These are phyloP conservation scores for Phialocephala subalpina DNA, from an alignment of 2,329 filamentous ascomycete genomes.

Conservation along the genomic window DNA sequence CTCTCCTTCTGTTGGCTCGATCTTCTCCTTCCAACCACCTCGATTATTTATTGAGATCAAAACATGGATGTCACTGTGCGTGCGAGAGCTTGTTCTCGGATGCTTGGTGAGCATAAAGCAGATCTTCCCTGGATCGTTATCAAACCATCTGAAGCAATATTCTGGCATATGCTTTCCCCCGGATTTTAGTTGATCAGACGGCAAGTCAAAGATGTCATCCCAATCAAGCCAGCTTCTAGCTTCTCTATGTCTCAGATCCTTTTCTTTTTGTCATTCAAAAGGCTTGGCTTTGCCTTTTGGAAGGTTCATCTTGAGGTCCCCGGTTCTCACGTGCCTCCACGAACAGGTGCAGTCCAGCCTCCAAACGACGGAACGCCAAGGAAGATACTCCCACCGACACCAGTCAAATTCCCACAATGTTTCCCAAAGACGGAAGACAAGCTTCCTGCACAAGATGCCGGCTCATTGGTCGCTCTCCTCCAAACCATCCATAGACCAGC, in stretches of 20 bases:
- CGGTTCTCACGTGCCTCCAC: constrained; percentile 29
- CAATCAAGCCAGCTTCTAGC: constrained; percentile 12
- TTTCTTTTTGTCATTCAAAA: constrained; percentile 11
- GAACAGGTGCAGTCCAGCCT: constrained; percentile 32
- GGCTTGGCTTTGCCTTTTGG: constrained; percentile 5
- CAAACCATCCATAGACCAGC: constrained; percentile 61
- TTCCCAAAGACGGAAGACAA: constrained; percentile 49
- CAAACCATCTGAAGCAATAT: constrained; percentile 25
- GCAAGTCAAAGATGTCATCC: constrained; percentile 13
- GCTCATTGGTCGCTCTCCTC: constrained; percentile 58
- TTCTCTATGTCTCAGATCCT: constrained; percentile 23
- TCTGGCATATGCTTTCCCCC: constrained; percentile 10
- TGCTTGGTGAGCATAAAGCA: constrained; percentile 1
- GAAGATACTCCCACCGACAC: constrained; percentile 38
- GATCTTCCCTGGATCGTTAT: constrained; percentile 5
- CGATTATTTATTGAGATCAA: not conserved
- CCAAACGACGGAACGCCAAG: constrained; percentile 33
- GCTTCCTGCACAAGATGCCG: constrained; percentile 35
- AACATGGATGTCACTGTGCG: not conserved
- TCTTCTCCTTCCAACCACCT: not conserved
- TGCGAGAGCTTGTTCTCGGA: not conserved
- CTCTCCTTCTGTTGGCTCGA: constrained; percentile 4
- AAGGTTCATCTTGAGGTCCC: constrained; percentile 12
- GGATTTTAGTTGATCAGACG: constrained; percentile 19
- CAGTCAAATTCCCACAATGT: constrained; percentile 38